Evolutionary conservation across 805 yeast genomes (phyloP), one percentile per base, ranked within the genome.

Genomic region (Priceomyces haplophilus): DNA sequence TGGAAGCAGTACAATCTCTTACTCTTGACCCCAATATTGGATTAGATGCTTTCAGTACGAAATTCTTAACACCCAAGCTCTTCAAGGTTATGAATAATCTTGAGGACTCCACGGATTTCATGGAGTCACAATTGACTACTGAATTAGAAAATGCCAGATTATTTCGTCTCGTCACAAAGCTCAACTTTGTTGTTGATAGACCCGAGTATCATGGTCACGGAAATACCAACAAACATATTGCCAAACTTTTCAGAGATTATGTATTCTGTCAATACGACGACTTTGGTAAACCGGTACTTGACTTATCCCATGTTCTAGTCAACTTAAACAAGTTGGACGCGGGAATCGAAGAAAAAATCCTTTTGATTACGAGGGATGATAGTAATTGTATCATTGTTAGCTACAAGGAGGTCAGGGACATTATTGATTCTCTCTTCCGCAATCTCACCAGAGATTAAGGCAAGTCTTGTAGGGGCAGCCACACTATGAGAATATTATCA

Each of bases 111-210:
- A 64, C 75, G 4, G 93, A 85, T 52, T 76, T 64, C 53, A 69
- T 76, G 50, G 90, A 85, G 57, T 65, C 77, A 3, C 78, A 76
- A 46, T 64, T 93, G 31, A 61, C 79, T 12, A 73, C 76, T 42
- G 98, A 91, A 61, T 65, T 90, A 19, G 98, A 93, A 60, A 93
- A 93, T 61, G 93, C 86, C 3, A 73, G 98, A 46, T 65, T 93
- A 23, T 88, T 91, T 52, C 73, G 98, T 46, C 71, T 93, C 33
- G 67, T 91, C 56, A 72, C 89, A 45, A 93, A 93, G 67, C 67
- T 93, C 33, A 88, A 86, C 56, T 84, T 83, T 51, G 79, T 88
- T 20, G 70, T 83, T 45, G 90, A 85, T 48, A 73, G 91, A 47
- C 86, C 91, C 8, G 91, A 84, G 51, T 70, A 67, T 32, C 40